Evolutionary conservation across 1,139 yeast genomes (phyloP).

Genomic region (Yamadazyma jaroonii): DNA sequence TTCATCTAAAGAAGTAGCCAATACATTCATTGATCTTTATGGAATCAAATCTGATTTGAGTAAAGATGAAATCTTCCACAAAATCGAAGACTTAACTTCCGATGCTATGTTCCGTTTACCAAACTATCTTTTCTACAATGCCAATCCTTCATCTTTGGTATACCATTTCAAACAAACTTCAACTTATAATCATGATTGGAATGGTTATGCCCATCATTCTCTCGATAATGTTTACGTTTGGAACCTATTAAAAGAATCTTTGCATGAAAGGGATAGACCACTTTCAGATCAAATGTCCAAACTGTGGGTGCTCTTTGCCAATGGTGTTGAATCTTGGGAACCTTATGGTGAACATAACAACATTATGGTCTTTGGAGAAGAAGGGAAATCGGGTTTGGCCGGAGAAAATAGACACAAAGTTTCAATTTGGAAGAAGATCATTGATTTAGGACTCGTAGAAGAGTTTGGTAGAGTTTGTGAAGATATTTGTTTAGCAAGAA

Average conservation of each 20-base stretch:
- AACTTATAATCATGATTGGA: constrained; percentile 13
- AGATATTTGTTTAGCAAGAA: constrained; percentile 7
- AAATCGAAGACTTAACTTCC: constrained; percentile 7
- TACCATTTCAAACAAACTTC: constrained; percentile 10
- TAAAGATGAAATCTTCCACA: constrained; percentile 2
- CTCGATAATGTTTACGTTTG: constrained; percentile 15
- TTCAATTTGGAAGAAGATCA: constrained; percentile 11
- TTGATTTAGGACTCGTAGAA: constrained; percentile 9
- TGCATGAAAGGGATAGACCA: constrained; percentile 4
- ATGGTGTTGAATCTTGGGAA: constrained; percentile 12
- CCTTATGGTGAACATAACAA: constrained; percentile 5
- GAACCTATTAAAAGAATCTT: constrained; percentile 10
- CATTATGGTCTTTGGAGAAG: constrained; percentile 12
- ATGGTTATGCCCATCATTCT: constrained; percentile 16
- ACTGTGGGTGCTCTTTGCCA: constrained; percentile 14
- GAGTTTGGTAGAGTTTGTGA: constrained; percentile 13
- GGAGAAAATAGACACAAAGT: constrained; percentile 6
- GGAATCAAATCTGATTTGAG: constrained; percentile 2
- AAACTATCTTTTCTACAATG: constrained; percentile 8
- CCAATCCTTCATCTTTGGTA: constrained; percentile 5
- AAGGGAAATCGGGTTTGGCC: constrained; percentile 1
- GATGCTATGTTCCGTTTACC: constrained; percentile 10
- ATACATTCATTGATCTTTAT: constrained; percentile 5
- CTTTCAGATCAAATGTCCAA: constrained; percentile 7
- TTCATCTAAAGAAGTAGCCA: constrained; percentile 2